Conservation (phyloP, 352 stramenopile genomes). For the Blastocystis sp. region DNA sequence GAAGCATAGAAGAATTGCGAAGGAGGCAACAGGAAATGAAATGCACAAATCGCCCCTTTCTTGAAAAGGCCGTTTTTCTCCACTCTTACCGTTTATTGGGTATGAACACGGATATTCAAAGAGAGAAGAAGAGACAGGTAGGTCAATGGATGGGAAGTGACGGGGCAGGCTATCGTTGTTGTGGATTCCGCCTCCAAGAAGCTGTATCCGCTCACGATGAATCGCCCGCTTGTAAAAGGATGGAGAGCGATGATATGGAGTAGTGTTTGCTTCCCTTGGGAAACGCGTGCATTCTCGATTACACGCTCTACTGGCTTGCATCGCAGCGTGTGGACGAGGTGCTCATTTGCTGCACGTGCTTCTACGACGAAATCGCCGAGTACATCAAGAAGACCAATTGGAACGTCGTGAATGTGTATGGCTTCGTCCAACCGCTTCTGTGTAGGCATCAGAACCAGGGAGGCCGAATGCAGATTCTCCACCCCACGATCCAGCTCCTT, state of each 20-base stretch:
- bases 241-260: not conserved
- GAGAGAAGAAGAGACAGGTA: conserved; percentile 62
- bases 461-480: not conserved
- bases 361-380: conserved; percentile 6
- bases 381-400: conserved; percentile 37
- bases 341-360: conserved; percentile 26
- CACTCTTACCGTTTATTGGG: not conserved
- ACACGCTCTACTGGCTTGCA: conserved; percentile 58
- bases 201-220: conserved; percentile 41
- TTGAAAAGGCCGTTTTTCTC: not conserved
- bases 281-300: conserved; percentile 48
- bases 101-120: conserved; percentile 35
- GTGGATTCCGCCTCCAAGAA: conserved; percentile 15
- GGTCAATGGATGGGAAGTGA: not conserved
- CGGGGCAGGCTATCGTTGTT: conserved; percentile 24
- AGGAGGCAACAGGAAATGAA: not conserved
- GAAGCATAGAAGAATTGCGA: not conserved
- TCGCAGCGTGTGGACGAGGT: conserved; percentile 54
- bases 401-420: conserved; percentile 32
- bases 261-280: conserved; percentile 67
- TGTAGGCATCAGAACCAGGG: not conserved
- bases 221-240: conserved; percentile 19
- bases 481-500: conserved; percentile 4
- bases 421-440: not conserved
- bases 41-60: too few species aligned